Conservation (phyloP, 1,284 basidiomycete genomes). For the Cronartium quercuum region DNA sequence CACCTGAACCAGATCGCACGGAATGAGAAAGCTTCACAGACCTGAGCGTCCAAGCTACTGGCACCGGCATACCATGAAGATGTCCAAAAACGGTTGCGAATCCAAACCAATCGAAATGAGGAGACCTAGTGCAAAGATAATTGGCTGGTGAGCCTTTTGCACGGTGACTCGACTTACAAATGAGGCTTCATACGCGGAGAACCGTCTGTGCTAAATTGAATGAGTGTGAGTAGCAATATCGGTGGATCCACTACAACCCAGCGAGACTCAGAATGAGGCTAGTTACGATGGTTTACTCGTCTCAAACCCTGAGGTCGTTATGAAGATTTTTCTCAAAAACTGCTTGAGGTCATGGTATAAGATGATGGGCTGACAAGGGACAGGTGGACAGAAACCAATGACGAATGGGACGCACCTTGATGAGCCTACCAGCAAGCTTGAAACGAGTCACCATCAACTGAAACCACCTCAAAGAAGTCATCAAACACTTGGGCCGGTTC, state of each 20-base stretch:
- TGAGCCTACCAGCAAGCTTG: too few relatives aligned
- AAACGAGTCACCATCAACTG: too few relatives aligned
- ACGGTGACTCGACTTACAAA: slow-evolving; percentile 1
- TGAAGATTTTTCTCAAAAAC: too few relatives aligned
- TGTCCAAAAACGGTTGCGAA: neutral
- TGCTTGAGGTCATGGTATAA: too few relatives aligned
- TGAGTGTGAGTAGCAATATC: neutral
- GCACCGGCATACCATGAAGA: neutral
- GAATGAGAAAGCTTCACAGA: neutral
- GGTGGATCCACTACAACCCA: neutral
- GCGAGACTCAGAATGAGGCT: neutral
- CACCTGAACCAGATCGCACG: neutral
- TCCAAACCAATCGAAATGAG: neutral
- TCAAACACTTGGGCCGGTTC: too few relatives aligned
- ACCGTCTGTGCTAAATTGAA: neutral
- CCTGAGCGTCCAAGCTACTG: neutral
- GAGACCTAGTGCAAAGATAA: neutral
- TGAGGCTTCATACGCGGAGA: neutral
- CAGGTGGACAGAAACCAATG: too few relatives aligned
- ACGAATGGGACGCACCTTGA: too few relatives aligned
- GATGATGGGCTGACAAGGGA: too few relatives aligned
- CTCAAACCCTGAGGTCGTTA: too few relatives aligned
- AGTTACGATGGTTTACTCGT: too few relatives aligned
- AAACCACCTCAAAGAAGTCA: too few relatives aligned
- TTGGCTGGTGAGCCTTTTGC: neutral